A percentile compares a stretch with the other conserved stretches of the same genome.
Conservation (phyloP, 192 early-diverging fungal species). For the Gonapodya prolifera region DNA sequence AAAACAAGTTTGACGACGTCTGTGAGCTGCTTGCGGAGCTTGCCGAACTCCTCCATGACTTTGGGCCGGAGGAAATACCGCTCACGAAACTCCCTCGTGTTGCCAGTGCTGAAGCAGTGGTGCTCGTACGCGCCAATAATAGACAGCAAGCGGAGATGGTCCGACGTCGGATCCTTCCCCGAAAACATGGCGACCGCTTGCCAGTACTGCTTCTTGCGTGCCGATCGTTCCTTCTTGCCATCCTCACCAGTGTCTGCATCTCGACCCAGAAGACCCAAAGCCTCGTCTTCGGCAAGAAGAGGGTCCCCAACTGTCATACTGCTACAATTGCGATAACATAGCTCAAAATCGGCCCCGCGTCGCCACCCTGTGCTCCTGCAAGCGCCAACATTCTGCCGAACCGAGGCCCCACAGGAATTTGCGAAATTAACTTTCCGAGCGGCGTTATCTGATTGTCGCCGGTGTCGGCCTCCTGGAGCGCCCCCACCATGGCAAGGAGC, state of each 20-base stretch:
- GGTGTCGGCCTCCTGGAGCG: no score
- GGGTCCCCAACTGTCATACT: no score
- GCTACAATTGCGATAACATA: conserved; percentile 87
- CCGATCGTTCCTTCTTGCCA: conserved; percentile 45
- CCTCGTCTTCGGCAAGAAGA: no score
- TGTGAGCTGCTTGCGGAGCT: conserved; percentile 60
- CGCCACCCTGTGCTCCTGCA: conserved; percentile 54
- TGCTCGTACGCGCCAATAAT: conserved; percentile 76
- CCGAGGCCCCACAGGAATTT: conserved; percentile 83
- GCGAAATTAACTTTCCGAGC: conserved; percentile 74
- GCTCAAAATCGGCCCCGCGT: conserved; percentile 59
- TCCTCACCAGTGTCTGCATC: conserved; percentile 36
- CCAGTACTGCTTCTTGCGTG: conserved; percentile 54
- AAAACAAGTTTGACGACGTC: no score
- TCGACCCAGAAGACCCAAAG: no score
- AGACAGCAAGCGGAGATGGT: conserved; percentile 71
- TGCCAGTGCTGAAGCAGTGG: no score
- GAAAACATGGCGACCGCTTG: conserved; percentile 58
- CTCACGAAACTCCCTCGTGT: no score
- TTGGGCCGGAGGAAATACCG: conserved; percentile 83
- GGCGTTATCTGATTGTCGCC: no score
- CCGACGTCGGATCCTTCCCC: conserved; percentile 69
- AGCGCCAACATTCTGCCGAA: conserved; percentile 85
- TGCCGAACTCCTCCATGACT: conserved; percentile 44
- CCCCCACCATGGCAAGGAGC: conserved; percentile 4